Evolutionary conservation across 768 basidiomycete species (phyloP), one percentile per base, ranked within the genome.

Genomic region (Tephrocybe sp.): DNA sequence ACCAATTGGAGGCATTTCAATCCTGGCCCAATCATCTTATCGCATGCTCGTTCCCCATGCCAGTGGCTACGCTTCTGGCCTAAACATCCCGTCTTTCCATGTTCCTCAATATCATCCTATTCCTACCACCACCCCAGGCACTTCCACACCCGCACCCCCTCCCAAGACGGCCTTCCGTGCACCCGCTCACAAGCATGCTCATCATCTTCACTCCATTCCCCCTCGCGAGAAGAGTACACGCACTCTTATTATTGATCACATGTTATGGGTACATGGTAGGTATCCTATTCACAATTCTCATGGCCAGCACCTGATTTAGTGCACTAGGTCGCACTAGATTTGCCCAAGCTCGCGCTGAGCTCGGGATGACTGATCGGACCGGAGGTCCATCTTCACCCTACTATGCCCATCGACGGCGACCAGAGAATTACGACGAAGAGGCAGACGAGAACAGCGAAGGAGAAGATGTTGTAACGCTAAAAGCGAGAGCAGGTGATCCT

Each of bases 181-280:
- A 1, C 87, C 87, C 7, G 90, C 91, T 1, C 91, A 92, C 68
- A 89, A 86, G 58, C 89, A 92, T 74, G 90, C 90, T 0, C 91
- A 92, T 64, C 89, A 92, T 63, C 69, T 92, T 1, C 90, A 93
- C 63, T 83, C 87, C 2, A 92, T 93, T 30, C 90, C 90, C 2
- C 91, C 89, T 2, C 72, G 88, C 34, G 90, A 93, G 67, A 93
- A 92, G 72, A 88, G 87, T n/a, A 92, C 90, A 7, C 75, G 89
- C 30, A 92, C 89, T 9, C 74, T 92, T 50, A 93, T 92, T 59
- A 82, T 93, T 49, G 91, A 93, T 67, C 87, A 92, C 67, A 83
- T 91, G 77, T 72, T 92, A 43, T 92, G 87, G 88, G 86, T 85
- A 6, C 91, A 92, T 66, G 77, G 77, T 76, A 42, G 5, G 68